Percentiles rank a stretch among this genome's conserved stretches.
These are phyloP conservation scores for Aspergillus sp. DNA, from an alignment of 2,329 filamentous ascomycete species.

Conservation along the genomic window DNA sequence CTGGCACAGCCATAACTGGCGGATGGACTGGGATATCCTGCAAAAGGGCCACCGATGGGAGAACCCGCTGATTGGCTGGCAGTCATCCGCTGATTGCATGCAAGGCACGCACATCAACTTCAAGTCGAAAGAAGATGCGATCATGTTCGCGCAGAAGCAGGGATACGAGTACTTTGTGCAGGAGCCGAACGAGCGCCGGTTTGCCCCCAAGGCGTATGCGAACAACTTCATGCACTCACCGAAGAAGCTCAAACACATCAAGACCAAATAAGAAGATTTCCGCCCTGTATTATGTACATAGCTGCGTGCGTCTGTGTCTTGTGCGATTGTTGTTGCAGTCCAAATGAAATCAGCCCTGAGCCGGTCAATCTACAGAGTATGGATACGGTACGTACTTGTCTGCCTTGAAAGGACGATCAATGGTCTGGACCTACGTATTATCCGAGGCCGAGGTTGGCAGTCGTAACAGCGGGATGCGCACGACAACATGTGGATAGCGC, in stretches of 20 bases:
- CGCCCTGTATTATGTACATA: constrained; percentile 31
- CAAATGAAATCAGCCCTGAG: too few species aligned
- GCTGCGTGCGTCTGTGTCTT: constrained; percentile 14
- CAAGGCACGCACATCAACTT: constrained; percentile 88
- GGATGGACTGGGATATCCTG: constrained; percentile 97
- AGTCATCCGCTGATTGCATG: constrained; percentile 90
- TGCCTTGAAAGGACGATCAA: too few species aligned
- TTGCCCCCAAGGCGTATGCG: constrained; percentile 87
- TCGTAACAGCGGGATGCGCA: too few species aligned
- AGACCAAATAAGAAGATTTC: constrained; percentile 57
- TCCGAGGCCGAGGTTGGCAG: too few species aligned
- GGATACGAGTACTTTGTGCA: constrained; percentile 99
- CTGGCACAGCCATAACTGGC: constrained; percentile 78
- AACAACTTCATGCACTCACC: constrained; percentile 87
- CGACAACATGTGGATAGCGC: too few species aligned
- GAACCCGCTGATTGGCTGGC: constrained; percentile 97
- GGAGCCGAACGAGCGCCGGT: constrained; percentile 81
- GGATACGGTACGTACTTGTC: too few species aligned
- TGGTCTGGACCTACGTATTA: too few species aligned
- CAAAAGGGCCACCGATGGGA: constrained; percentile 94
- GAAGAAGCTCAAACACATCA: constrained; percentile 78
- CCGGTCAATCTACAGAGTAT: constrained; percentile 8
- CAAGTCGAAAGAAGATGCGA: constrained; percentile 86
- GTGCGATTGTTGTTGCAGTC: constrained; percentile 7
- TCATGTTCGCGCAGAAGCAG: constrained; percentile 94